phyloP scores from a whole-genome alignment of 768 basidiomycete genomes.

The Filobasidium wieringae region DNA sequence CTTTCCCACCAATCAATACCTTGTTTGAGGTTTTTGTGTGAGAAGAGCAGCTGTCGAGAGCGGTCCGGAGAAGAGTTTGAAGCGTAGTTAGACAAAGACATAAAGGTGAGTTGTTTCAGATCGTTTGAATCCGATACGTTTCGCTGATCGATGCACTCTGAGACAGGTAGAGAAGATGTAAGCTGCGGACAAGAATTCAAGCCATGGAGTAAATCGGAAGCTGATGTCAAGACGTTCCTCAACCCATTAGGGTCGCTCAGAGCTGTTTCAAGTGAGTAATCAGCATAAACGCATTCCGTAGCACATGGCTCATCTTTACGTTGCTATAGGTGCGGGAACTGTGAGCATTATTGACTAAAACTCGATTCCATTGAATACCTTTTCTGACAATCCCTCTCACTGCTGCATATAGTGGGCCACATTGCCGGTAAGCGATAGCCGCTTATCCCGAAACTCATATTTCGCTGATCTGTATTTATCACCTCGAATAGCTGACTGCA shows the following conservation, averaged over 20 bases:
- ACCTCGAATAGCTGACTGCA: neutral
- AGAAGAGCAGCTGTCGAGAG: neutral
- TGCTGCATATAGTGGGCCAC: neutral
- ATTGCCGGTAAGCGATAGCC: neutral
- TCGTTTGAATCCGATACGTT: too few relatives aligned
- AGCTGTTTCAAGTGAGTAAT: conserved; percentile 6
- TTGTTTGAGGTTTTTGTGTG: too few relatives aligned
- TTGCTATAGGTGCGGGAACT: neutral
- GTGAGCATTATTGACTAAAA: neutral
- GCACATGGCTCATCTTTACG: neutral
- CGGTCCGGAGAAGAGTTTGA: neutral
- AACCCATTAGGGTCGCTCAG: neutral
- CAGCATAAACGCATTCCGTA: neutral
- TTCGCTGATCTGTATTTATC: neutral
- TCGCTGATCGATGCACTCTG: too few relatives aligned
- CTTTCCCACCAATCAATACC: too few relatives aligned
- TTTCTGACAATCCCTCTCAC: too few relatives aligned
- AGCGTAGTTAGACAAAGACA: too few relatives aligned
- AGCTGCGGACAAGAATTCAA: too few relatives aligned
- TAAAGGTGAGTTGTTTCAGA: too few relatives aligned
- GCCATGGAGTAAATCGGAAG: too few relatives aligned
- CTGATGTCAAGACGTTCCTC: neutral
- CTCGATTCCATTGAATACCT: too few relatives aligned
- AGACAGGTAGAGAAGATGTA: neutral
- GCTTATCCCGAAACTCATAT: neutral